Evolutionary conservation across 1,284 basidiomycete species (phyloP).

Genomic region (Cerrena zonata): DNA sequence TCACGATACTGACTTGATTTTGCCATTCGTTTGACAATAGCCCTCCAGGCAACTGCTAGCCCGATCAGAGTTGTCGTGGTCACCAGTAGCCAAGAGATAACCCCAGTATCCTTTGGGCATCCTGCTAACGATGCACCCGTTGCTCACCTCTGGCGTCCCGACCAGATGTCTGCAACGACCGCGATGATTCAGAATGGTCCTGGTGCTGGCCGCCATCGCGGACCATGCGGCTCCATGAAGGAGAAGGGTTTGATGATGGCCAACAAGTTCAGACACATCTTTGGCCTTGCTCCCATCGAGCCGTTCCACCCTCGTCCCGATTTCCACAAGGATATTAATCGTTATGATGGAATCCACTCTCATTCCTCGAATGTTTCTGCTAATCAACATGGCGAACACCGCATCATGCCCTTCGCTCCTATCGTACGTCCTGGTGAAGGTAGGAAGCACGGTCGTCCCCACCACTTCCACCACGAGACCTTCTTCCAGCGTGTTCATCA

Average conservation of each 20-base stretch:
- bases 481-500: conserved; percentile 57
- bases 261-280: conserved; percentile 43
- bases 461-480: conserved; percentile 28
- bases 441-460: conserved; percentile 21
- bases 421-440: conserved; percentile 15
- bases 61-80: conserved; percentile 35
- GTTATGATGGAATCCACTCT: too few relatives aligned
- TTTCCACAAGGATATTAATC: conserved; percentile 4
- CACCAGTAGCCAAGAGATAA: conserved; percentile 23
- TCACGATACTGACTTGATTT: background rate
- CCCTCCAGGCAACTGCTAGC: conserved; percentile 30
- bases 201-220: conserved; percentile 12
- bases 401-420: conserved; percentile 33
- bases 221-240: conserved; percentile 25
- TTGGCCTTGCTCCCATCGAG: conserved; percentile 44
- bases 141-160: conserved; percentile 8
- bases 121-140: conserved; percentile 8
- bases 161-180: conserved; percentile 10
- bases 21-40: conserved; percentile 6
- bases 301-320: conserved; percentile 9
- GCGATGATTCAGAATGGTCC: conserved; percentile 8
- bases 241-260: conserved; percentile 42
- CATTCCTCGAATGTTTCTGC: conserved; percentile 10
- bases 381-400: conserved; percentile 12
- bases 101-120: conserved; percentile 23